A percentile compares a stretch with the other conserved stretches of the same genome.
These are phyloP conservation scores for Leptographium radiaticola DNA, from an alignment of 2,329 filamentous ascomycete genomes.

Conservation along the genomic window DNA sequence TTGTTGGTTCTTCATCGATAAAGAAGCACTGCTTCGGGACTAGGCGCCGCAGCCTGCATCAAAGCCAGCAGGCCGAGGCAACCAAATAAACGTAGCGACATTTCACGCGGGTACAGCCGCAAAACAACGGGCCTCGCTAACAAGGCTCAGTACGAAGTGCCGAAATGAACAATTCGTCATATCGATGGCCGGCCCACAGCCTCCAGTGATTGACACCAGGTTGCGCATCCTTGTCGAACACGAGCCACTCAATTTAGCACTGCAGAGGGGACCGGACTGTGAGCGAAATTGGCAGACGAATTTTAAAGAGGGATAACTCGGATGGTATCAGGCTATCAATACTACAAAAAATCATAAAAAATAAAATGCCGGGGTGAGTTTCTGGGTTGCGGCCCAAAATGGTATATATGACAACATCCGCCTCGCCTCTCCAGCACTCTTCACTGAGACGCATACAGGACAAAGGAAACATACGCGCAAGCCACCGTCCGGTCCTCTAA, in stretches of 20 bases:
- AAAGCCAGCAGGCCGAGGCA: no score
- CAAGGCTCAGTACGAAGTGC: no score
- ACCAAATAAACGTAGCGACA: no score
- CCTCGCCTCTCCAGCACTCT: neutral
- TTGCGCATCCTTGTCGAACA: neutral
- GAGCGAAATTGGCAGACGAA: neutral
- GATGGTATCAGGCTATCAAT: constrained; percentile 4
- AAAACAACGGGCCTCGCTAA: no score
- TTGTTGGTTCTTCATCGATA: neutral
- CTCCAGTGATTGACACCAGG: no score
- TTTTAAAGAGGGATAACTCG: neutral
- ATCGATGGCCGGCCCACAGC: no score
- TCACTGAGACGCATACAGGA: neutral
- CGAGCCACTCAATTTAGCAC: no score
- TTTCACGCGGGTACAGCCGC: no score
- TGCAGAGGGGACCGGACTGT: neutral
- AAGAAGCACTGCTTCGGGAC: no score
- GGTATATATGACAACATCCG: constrained; percentile 1
- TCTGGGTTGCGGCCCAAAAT: neutral
- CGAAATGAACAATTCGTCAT: no score
- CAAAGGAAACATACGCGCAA: neutral
- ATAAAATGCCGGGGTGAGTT: neutral
- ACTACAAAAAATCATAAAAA: neutral
- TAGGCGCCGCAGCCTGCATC: no score
- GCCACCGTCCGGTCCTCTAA: neutral